Base-by-base conservation (phyloP, 2,329 filamentous ascomycete species). In the Mollisia scopiformis region DNA sequence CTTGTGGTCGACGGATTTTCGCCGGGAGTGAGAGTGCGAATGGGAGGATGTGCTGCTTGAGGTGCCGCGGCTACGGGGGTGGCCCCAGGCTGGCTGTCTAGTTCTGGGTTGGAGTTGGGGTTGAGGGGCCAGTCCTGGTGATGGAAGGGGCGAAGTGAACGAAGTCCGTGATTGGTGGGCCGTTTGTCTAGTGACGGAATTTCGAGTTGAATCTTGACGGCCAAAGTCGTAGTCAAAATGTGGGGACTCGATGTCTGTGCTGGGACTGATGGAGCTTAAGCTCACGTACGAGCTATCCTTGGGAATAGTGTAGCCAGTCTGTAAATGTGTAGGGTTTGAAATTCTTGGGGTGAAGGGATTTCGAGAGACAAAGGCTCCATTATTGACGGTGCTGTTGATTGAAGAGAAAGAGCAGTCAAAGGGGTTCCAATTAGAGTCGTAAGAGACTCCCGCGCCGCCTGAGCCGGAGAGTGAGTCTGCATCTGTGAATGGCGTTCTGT, bases 401-500 rank as follows among this genome's bases (percentile, higher is more conserved):
- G 39, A 21, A 2, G 31, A 3, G 31, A 60, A 57, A 10, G 39
- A 55, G n/a, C 52, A 53, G 3, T 60, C 53, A 27, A 51, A 56
- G 16, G 58, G 19, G 37, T 56, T 43, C 52, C 58, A 60, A 2
- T 43, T 46, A n/a, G 13, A 3, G 19, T 56, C 53, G 14, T 50
- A 41, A 14, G 13, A 57, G 2, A 43, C n/a, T 4, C 7, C 16
- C 2, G 19, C 16, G n/a, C 39, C 23, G 1, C n/a, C 39, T 5
- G 39, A 43, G 39, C 39, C 23, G n/a, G 39, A 10, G n/a, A 43
- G n/a, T 1, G 39, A 43, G 5, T 43, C 39, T 2, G 23, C n/a
- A 19, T 52, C 47, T 16, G 23, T 35, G 47, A 28, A 58, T 2
- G 55, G 47, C 10, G 25, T 51, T 27, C 35, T 11, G 27, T 31